phyloP scores from a whole-genome alignment of 1,284 basidiomycete genomes.

The Phlebopus sp. region DNA sequence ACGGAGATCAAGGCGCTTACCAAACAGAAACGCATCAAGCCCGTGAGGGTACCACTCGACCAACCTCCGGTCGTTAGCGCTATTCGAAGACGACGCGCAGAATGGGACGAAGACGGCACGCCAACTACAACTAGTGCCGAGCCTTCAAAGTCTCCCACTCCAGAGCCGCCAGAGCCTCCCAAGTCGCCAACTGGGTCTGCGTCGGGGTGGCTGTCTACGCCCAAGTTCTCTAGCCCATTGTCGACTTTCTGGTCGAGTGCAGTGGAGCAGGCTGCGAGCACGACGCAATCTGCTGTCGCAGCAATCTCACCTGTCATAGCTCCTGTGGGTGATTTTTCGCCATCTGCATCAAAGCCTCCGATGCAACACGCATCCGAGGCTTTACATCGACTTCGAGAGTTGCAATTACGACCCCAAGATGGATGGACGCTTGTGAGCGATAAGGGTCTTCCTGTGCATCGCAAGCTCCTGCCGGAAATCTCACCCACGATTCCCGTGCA shows the following conservation, averaged over 20 bases:
- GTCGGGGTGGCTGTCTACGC: constrained; percentile 48
- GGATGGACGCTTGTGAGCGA: constrained; percentile 85
- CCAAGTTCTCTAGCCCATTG: constrained; percentile 68
- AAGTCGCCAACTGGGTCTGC: constrained; percentile 8
- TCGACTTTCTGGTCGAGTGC: constrained; percentile 71
- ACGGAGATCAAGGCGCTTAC: constrained; percentile 82
- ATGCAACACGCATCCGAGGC: constrained; percentile 81
- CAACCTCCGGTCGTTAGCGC: constrained; percentile 81
- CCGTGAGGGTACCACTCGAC: constrained; percentile 85
- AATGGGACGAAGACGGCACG: constrained; percentile 53
- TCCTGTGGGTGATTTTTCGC: constrained; percentile 39
- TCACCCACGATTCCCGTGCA: constrained; percentile 84
- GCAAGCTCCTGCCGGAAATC: constrained; percentile 73
- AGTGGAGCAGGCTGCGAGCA: constrained; percentile 67
- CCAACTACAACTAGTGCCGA: constrained; percentile 29
- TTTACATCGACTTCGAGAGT: constrained; percentile 74
- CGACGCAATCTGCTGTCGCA: constrained; percentile 71
- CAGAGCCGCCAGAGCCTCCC: constrained; percentile 16
- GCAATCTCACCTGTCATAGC: constrained; percentile 58
- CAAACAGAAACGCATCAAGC: constrained; percentile 86
- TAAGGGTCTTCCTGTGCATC: constrained; percentile 77
- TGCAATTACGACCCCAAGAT: constrained; percentile 58
- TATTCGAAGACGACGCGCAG: constrained; percentile 64
- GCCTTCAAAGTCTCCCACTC: constrained; percentile 19
- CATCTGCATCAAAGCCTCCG: constrained; percentile 57